phyloP scores from a whole-genome alignment of 805 yeast species.

The Komagataella ulmi region DNA sequence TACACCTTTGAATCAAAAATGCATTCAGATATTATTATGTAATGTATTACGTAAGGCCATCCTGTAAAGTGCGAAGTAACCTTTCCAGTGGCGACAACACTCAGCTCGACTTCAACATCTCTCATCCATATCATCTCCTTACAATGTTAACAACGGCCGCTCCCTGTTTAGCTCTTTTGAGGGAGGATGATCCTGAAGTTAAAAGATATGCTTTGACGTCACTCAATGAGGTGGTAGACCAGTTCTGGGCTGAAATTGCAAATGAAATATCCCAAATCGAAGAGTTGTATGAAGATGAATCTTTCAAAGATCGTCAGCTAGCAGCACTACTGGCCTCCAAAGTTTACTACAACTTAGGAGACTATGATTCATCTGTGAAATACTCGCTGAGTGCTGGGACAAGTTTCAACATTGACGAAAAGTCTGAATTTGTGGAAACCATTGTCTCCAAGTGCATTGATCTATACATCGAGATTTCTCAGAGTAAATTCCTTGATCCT shows the following conservation, averaged over 20 bases:
- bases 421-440: conserved; percentile 83
- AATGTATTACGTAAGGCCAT: background rate
- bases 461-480: conserved; percentile 58
- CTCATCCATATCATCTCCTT: background rate
- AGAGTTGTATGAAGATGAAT: conserved; percentile 76
- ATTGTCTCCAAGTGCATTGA: conserved; percentile 89
- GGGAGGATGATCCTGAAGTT: conserved; percentile 66
- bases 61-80: background rate
- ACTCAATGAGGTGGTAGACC: conserved; percentile 72
- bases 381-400: conserved; percentile 79
- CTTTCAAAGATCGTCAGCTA: conserved; percentile 61
- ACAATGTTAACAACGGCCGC: conserved; percentile 55
- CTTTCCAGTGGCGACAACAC: background rate
- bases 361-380: conserved; percentile 79
- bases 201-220: conserved; percentile 79
- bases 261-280: conserved; percentile 81
- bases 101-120: background rate
- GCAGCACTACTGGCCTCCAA: conserved; percentile 92
- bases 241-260: conserved; percentile 95
- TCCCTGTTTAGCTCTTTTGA: conserved; percentile 79
- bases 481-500: conserved; percentile 26
- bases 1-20: background rate
- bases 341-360: conserved; percentile 84
- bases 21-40: background rate
- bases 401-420: conserved; percentile 60